A percentile compares a stretch with the other conserved stretches of the same genome.
These are phyloP conservation scores for Podospora didyma DNA, from an alignment of 495 filamentous ascomycete species.

Conservation along the genomic window DNA sequence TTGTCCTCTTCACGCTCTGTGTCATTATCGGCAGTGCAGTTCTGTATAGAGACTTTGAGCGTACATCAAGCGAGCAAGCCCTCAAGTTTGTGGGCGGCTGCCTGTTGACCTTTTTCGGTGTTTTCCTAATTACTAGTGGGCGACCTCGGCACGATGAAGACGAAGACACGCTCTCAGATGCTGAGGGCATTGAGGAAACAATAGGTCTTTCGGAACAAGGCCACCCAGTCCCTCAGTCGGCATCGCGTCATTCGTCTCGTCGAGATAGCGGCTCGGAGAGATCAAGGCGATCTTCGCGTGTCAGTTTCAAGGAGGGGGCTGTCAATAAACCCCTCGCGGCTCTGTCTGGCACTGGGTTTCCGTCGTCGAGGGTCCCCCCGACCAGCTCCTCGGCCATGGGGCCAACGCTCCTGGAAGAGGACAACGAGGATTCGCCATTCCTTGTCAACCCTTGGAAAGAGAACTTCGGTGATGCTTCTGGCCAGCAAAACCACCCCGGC, in stretches of 20 bases:
- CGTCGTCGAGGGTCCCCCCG: slow-evolving; percentile 11
- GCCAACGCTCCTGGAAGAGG: slow-evolving; percentile 4
- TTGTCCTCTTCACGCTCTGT: slow-evolving; percentile 91
- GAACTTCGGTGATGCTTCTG: slow-evolving; percentile 9
- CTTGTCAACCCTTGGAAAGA: slow-evolving; percentile 33
- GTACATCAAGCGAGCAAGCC: slow-evolving; percentile 62
- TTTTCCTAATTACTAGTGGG: slow-evolving; percentile 85
- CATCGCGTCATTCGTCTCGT: slow-evolving; percentile 4
- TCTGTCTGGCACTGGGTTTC: slow-evolving; percentile 17
- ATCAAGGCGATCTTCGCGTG: slow-evolving; percentile 37
- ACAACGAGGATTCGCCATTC: slow-evolving; percentile 22
- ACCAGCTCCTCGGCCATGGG: slow-evolving; percentile 10
- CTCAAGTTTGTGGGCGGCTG: slow-evolving; percentile 87
- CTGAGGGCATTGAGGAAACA: slow-evolving; percentile 50
- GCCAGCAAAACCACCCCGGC: slow-evolving; percentile 23
- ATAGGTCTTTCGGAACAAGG: slow-evolving; percentile 41
- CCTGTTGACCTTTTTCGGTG: slow-evolving; percentile 84
- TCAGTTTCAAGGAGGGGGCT: slow-evolving; percentile 27
- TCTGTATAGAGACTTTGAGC: slow-evolving; percentile 90
- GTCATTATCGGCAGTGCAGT: slow-evolving; percentile 93
- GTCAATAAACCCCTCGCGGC: slow-evolving; percentile 17
- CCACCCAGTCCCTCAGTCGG: slow-evolving; percentile 11
- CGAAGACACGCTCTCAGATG: slow-evolving; percentile 50
- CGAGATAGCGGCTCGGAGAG: slow-evolving; percentile 19
- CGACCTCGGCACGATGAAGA: slow-evolving; percentile 45